Conservation (phyloP, 768 basidiomycete species). For the Suillus ampliporus region DNA sequence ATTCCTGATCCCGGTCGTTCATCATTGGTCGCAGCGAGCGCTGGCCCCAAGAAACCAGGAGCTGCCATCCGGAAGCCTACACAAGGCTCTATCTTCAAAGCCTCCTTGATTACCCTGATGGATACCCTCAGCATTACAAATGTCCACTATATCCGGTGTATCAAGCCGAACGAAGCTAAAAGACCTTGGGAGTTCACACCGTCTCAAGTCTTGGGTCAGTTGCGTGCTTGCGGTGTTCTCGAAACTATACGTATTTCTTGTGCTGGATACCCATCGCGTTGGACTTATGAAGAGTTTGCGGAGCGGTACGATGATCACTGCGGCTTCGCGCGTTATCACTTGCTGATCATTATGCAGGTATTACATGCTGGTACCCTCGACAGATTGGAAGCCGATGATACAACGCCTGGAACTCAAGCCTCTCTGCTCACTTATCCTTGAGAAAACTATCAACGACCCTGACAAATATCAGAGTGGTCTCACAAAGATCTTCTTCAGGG, state of each 20-base stretch:
- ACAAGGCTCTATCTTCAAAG: constrained; percentile 98
- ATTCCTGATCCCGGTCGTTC: constrained; percentile 88
- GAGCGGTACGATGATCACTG: constrained; percentile 69
- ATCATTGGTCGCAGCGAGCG: constrained; percentile 60
- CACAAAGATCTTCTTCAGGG: constrained; percentile 99
- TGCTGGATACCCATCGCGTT: constrained; percentile 97
- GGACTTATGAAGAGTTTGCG: constrained; percentile 99
- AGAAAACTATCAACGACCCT: constrained; percentile 85
- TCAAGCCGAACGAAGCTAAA: constrained; percentile 98
- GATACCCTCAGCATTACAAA: constrained; percentile 97
- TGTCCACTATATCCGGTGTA: constrained; percentile 98
- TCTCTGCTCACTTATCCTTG: constrained; percentile 85
- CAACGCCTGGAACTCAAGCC: constrained; percentile 77
- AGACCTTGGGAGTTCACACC: constrained; percentile 96
- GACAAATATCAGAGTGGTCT: constrained; percentile 98
- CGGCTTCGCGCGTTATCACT: constrained; percentile 8
- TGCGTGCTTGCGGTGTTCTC: constrained; percentile 97
- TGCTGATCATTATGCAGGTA: constrained; percentile 60
- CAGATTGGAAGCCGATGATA: constrained; percentile 87
- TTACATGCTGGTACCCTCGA: constrained; percentile 93
- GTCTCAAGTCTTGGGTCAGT: constrained; percentile 92
- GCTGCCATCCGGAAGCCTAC: constrained; percentile 89
- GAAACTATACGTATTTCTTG: constrained; percentile 99
- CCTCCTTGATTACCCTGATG: constrained; percentile 92
- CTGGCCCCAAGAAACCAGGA: constrained; percentile 64